Evolutionary conservation across 140 eudicot genomes (phyloP).

Genomic region (Anethum foeniculum): DNA sequence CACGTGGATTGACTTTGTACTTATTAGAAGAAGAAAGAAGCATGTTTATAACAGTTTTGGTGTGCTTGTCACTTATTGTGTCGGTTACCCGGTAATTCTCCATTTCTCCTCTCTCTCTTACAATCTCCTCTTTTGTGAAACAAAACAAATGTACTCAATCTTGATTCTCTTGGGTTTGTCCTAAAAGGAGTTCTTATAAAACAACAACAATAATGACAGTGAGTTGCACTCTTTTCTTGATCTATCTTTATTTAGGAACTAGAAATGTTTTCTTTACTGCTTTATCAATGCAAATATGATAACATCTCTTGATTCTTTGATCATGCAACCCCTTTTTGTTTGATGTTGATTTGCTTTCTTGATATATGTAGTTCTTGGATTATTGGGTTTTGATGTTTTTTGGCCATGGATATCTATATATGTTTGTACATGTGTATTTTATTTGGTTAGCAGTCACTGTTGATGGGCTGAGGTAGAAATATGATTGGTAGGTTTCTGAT

Average conservation of each 20-base stretch:
- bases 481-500: not conserved
- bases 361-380: not conserved
- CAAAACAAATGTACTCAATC: not conserved
- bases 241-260: constrained; percentile 5
- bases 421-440: too few relatives aligned
- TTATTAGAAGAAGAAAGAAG: not conserved
- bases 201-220: constrained; percentile 8
- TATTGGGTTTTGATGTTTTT: not conserved
- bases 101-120: not conserved
- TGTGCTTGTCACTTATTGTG: not conserved
- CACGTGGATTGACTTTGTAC: not conserved
- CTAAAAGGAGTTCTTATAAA: not conserved
- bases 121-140: not conserved
- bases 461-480: not conserved
- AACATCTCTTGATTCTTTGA: not conserved
- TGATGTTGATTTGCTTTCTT: not conserved
- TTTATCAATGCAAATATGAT: not conserved
- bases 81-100: not conserved
- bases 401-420: not conserved
- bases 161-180: not conserved
- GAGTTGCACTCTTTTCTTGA: constrained; percentile 15
- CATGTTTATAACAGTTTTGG: not conserved
- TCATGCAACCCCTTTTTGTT: not conserved
- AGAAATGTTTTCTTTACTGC: not conserved
- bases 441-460: not conserved